These are phyloP conservation scores for Bidens hawaiensis DNA, from an alignment of 140 eudicot species.

Conservation along the genomic window DNA sequence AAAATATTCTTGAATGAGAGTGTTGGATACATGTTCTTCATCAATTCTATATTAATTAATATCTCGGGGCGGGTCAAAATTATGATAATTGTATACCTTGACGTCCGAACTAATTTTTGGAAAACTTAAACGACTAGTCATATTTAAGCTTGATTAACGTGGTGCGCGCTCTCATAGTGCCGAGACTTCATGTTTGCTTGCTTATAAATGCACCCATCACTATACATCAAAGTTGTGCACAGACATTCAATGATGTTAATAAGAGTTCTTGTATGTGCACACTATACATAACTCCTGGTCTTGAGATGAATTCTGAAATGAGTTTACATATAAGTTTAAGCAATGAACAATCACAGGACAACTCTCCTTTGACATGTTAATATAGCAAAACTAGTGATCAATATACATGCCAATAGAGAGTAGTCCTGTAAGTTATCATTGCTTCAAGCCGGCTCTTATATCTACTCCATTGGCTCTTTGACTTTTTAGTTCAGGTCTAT, in stretches of 20 bases:
- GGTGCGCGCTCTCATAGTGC: too few species aligned
- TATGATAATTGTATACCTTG: too few species aligned
- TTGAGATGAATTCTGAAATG: too few species aligned
- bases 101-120: too few species aligned
- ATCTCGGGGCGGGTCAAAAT: too few species aligned
- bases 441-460: conserved; percentile 7
- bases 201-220: too few species aligned
- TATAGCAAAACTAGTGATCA: neutral
- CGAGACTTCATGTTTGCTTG: too few species aligned
- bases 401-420: conserved; percentile 32
- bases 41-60: too few species aligned
- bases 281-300: neutral
- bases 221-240: neutral
- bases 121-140: too few species aligned
- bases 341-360: conserved; percentile 30
- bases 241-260: neutral
- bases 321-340: neutral
- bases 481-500: conserved; percentile 2
- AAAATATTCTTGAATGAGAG: too few species aligned
- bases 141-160: too few species aligned
- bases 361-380: conserved; percentile 35
- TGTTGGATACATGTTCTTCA: too few species aligned
- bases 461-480: neutral
- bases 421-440: conserved; percentile 21
- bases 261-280: neutral